Evolutionary conservation across 2,329 filamentous ascomycete genomes (phyloP).

Genomic region (Paramyrothecium roridum): DNA sequence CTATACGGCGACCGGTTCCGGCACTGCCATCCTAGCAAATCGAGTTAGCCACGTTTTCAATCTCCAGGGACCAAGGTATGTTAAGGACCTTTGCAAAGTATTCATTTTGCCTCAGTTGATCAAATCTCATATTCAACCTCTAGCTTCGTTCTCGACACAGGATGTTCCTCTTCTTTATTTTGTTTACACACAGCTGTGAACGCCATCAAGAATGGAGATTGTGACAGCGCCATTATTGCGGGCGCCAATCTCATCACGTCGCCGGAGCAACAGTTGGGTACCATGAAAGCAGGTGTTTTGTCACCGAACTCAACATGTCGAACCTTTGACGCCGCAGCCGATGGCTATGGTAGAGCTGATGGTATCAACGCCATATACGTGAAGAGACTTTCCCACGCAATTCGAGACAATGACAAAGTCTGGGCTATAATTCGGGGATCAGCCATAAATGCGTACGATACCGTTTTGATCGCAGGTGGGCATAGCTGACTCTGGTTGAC

Average conservation of each 20-base stretch:
- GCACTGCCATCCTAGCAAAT: constrained; percentile 19
- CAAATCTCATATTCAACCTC: background rate
- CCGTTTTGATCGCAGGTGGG: constrained; percentile 8
- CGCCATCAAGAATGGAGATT: constrained; percentile 25
- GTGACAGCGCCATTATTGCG: constrained; percentile 25
- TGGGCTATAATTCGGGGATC: constrained; percentile 46
- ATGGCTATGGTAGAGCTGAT: constrained; percentile 56
- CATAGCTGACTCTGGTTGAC: background rate
- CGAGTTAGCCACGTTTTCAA: constrained; percentile 19
- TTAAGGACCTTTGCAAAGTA: background rate
- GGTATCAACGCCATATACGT: constrained; percentile 50
- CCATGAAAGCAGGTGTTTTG: constrained; percentile 19
- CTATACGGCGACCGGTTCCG: constrained; percentile 19
- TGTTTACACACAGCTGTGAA: constrained; percentile 36
- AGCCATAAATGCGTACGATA: constrained; percentile 35
- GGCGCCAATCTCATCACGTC: constrained; percentile 23
- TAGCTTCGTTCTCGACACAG: constrained; percentile 43
- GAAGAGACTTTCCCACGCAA: constrained; percentile 49
- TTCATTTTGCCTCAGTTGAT: too few species aligned
- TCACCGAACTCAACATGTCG: constrained; percentile 31
- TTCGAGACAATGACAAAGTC: constrained; percentile 49
- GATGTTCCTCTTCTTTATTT: constrained; percentile 41
- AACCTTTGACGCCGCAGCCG: constrained; percentile 47
- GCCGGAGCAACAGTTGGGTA: constrained; percentile 17
- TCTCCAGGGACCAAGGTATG: constrained; percentile 18